A percentile compares a stretch with the other conserved stretches of the same genome.
These are phyloP conservation scores for Russula brevipes DNA, from an alignment of 768 basidiomycete species.

Conservation along the genomic window DNA sequence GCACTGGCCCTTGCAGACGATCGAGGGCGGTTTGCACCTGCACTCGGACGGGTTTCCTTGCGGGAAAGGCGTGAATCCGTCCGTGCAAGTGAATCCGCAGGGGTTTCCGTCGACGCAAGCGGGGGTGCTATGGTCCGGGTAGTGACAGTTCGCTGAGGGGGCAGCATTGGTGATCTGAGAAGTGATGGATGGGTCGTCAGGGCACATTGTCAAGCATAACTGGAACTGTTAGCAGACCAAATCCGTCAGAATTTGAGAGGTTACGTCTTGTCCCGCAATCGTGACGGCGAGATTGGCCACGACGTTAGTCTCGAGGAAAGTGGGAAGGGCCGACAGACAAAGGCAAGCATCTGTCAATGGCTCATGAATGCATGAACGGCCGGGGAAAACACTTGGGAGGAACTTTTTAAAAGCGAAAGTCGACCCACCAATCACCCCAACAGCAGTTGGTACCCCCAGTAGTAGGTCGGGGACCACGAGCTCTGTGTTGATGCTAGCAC, in stretches of 20 bases:
- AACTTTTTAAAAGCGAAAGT: background rate
- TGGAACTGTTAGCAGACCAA: conserved; percentile 27
- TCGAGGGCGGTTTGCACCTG: conserved; percentile 39
- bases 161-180: conserved; percentile 29
- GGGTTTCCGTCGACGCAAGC: conserved; percentile 35
- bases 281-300: conserved; percentile 32
- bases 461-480: conserved; percentile 31
- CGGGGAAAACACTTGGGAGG: background rate
- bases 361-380: background rate
- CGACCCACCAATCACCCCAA: conserved; percentile 32
- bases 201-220: too few species aligned
- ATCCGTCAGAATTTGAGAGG: conserved; percentile 32
- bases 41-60: conserved; percentile 36
- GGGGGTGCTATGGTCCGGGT: conserved; percentile 39
- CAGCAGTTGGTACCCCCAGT: conserved; percentile 26
- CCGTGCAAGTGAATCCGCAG: conserved; percentile 44
- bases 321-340: conserved; percentile 38
- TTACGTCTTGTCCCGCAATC: conserved; percentile 31
- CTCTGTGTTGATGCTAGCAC: conserved; percentile 35
- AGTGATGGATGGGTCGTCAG: background rate
- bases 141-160: conserved; percentile 33
- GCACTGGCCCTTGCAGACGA: conserved; percentile 49
- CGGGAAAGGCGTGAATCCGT: conserved; percentile 38
- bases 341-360: conserved; percentile 38
- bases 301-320: conserved; percentile 34